Base-by-base conservation (phyloP, 495 filamentous ascomycete genomes). In the Lasiosphaeriaceae sp. region DNA sequence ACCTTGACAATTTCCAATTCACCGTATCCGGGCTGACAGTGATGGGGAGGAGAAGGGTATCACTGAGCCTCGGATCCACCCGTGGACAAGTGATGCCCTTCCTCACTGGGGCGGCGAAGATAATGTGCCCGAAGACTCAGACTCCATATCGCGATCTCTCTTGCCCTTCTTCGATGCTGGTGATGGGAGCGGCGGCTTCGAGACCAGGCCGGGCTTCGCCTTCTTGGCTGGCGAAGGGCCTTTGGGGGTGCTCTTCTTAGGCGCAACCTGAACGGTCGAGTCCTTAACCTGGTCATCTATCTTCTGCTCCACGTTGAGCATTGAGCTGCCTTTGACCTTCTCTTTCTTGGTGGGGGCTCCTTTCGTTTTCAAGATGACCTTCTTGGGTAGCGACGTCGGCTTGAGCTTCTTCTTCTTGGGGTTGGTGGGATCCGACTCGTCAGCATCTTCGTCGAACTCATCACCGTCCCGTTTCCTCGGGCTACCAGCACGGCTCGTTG, bases 381-480 rank as follows among this genome's bases (percentile, higher is more conserved):
- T 76, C 71, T 80, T 79, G 22, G 66, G 70, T 11, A 72, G 62
- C 2, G 66, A 45, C 26, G 67, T 71, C 20, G 59, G 52, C 50
- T 66, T 68, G 16, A 69, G 63, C 66, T 80, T 80, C 62, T 81
- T 82, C 71, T 82, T 83, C 73, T 80, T 80, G 29, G 73, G 71
- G 52, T 75, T 74, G 24, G 68, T 61, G 11, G 70, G 70, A 55
- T 81, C 76, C 29, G 75, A 73, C 3, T 75, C 78, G 44, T 75
- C 80, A 14, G 73, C 77, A 47, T 79, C 77, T 53, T 82, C 77
- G 35, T 78, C 73, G 56, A 77, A 61, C 54, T 78, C 73, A 61
- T 78, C 70, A 55, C 64, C 71, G 26, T 78, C 77, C 29, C 81
- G 71, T 66, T 86, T 84, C 49, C 67, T 71, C 0, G 80, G 80